Evolutionary conservation across 768 basidiomycete genomes (phyloP).

Genomic region (Suillus sp.): DNA sequence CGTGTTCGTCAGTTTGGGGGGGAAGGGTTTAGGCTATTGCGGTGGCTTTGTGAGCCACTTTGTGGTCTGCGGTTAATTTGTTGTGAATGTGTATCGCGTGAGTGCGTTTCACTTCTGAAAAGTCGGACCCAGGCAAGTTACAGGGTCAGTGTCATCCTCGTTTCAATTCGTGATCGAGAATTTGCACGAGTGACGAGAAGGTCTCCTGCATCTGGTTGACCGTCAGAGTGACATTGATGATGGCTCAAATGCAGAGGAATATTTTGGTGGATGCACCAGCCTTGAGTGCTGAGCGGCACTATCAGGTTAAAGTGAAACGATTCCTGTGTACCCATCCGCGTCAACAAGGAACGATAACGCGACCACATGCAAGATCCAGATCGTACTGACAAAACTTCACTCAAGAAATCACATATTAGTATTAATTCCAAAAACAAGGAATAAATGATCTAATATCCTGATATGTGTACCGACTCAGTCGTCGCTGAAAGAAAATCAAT

Average conservation of each 20-base stretch:
- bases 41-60: too few relatives aligned
- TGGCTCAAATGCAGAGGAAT: conserved; percentile 62
- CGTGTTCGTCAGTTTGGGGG: too few relatives aligned
- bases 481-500: conserved; percentile 5
- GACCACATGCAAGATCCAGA: conserved; percentile 12
- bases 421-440: neutral
- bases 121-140: too few relatives aligned
- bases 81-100: too few relatives aligned
- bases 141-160: too few relatives aligned
- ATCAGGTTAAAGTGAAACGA: conserved; percentile 64
- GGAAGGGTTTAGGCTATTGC: too few relatives aligned
- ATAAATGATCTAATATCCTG: neutral
- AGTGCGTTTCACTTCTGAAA: too few relatives aligned
- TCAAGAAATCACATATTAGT: neutral
- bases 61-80: too few relatives aligned
- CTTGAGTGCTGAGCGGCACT: conserved; percentile 72
- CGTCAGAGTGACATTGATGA: conserved; percentile 36
- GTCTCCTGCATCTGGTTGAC: too few relatives aligned
- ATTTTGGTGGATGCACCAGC: conserved; percentile 69
- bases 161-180: too few relatives aligned
- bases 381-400: too few relatives aligned
- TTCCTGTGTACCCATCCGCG: conserved; percentile 23
- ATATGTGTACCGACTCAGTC: conserved; percentile 10
- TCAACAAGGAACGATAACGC: conserved; percentile 16
- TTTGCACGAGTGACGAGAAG: too few relatives aligned